Evolutionary conservation across 108 stramenopile species (phyloP), one percentile per base, ranked within the genome.

Genomic region (Nannochloropsis gaditana): DNA sequence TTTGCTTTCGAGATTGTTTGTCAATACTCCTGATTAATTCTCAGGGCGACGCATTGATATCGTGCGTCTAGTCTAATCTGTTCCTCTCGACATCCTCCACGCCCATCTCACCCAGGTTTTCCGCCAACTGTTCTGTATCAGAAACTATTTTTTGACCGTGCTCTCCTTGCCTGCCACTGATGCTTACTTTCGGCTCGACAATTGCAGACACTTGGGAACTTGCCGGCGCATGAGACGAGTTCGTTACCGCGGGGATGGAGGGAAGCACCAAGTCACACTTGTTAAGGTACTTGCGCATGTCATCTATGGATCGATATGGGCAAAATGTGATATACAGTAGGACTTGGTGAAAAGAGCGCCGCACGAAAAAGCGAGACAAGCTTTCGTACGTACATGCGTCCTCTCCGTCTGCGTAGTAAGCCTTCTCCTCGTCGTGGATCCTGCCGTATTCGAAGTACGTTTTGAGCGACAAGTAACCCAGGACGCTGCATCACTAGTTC

Each of bases 361-460:
- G 15, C 4, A 6, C 1, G 19, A 15, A 73, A 15, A 3, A 73
- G n/a, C 15, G 19, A 15, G 19, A 73, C n/a, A 15, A n/a, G 8
- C 19, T 5, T n/a, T 15, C n/a, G 59, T 73, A 73, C 59, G 59
- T 73, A 87, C 97, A 98, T 10, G 97, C 99, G 91, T 99, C 96
- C 89, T 99, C 99, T 21, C 97, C 97, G 91, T 99, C 99, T 0
- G 97, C 97, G 90, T 99, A 99, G 90, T 99, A 99, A 44, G 96
- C 96, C 90, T 94, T 93, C 88, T 99, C 98, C 42, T 97, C 92
- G 89, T 96, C 96, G 91, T 96, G 92, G 83, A 96, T 95, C 79
- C 45, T 80, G 43, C 41, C 19, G 42, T 21, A 21, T 73, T 31
- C 0, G 1, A 31, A 31, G 31, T 31, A 31, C 31, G 31, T 31